Evolutionary conservation across 208 protist species (phyloP).

Genomic region (Paratrypanosoma confusum): DNA sequence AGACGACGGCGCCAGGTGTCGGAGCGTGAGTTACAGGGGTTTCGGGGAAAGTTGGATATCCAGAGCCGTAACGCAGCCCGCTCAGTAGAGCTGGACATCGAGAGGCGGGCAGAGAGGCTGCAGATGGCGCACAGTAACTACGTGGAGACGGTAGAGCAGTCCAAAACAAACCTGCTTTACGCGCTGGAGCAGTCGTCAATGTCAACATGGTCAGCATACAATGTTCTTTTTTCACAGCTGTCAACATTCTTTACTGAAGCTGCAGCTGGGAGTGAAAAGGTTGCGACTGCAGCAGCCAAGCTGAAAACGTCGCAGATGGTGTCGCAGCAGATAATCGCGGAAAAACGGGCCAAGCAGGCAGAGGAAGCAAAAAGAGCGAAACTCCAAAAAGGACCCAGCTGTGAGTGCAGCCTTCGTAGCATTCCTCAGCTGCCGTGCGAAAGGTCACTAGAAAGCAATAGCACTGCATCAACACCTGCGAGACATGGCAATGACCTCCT

Average conservation of each 20-base stretch:
- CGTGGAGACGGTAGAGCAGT: constrained; percentile 17
- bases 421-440: no score
- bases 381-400: no score
- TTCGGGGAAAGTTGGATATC: constrained; percentile 1
- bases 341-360: constrained; percentile 18
- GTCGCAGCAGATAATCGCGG: constrained; percentile 35
- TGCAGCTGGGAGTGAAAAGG: constrained; percentile 2
- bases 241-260: constrained; percentile 27
- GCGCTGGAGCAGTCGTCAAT: constrained; percentile 59
- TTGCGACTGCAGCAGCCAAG: constrained; percentile 17
- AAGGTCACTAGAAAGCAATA: no score
- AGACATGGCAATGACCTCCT: no score
- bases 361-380: no score
- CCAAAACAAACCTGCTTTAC: constrained; percentile 36
- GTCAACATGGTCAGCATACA: constrained; percentile 48
- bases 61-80: constrained; percentile 9
- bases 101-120: constrained; percentile 13
- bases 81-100: constrained; percentile 15
- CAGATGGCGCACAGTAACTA: constrained; percentile 20
- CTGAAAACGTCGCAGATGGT: constrained; percentile 54
- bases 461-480: no score
- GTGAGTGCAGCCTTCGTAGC: no score
- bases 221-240: constrained; percentile 58
- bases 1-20: constrained; percentile 33
- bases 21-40: constrained; percentile 9